These are phyloP conservation scores for Coniochaeta sp. DNA, from an alignment of 2,329 filamentous ascomycete genomes.

Conservation along the genomic window DNA sequence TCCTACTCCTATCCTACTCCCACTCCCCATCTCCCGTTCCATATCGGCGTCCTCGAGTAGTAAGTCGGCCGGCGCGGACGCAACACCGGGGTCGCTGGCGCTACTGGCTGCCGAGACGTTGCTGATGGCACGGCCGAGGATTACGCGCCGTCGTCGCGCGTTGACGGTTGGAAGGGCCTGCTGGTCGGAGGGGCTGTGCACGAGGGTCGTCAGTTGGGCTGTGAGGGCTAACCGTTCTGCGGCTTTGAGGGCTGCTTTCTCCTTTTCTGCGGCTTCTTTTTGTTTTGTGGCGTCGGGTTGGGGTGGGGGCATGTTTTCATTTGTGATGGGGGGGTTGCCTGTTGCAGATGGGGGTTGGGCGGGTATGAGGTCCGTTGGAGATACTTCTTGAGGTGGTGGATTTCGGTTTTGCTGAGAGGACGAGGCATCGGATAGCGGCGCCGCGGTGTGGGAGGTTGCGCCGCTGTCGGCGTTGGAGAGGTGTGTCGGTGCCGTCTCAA, in stretches of 20 bases:
- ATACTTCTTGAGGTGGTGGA: slow-evolving; percentile 1
- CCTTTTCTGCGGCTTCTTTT: slow-evolving; percentile 6
- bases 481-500: slow-evolving; percentile 13
- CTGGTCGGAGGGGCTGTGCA: slow-evolving; percentile 21
- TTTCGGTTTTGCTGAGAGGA: slow-evolving; percentile 12
- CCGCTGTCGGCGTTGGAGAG: slow-evolving; percentile 15
- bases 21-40: slow-evolving; percentile 9
- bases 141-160: slow-evolving; percentile 34
- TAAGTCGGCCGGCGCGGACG: no score
- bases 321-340: not conserved
- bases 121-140: slow-evolving; percentile 52
- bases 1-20: slow-evolving; percentile 13
- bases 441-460: slow-evolving; percentile 10
- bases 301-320: slow-evolving; percentile 7
- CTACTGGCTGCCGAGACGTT: slow-evolving; percentile 48
- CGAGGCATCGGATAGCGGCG: slow-evolving; percentile 33
- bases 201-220: slow-evolving; percentile 34
- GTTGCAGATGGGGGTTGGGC: not conserved
- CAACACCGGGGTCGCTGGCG: slow-evolving; percentile 26
- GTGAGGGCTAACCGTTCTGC: slow-evolving; percentile 34
- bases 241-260: slow-evolving; percentile 12
- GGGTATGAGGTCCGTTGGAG: not conserved
- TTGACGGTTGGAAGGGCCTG: not conserved
- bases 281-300: not conserved
- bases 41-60: no score